Conservation (phyloP, 2,329 filamentous ascomycete species). For the Cladosporium sp. region DNA sequence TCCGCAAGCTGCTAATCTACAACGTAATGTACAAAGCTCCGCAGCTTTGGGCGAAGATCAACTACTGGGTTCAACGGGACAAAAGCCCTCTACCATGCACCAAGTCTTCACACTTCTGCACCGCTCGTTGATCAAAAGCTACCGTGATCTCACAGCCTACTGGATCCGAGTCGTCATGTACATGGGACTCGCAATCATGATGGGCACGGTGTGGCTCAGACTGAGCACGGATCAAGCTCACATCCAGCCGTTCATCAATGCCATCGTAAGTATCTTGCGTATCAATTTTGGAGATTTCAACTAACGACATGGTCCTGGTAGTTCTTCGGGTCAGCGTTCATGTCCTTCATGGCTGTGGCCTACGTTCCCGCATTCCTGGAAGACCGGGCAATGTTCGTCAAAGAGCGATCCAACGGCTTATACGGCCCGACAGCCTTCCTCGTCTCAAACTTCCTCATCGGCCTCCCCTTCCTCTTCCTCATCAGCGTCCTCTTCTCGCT, state of each 20-base stretch:
- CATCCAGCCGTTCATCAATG: conserved; percentile 78
- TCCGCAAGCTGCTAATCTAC: background rate
- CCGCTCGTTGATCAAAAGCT: conserved; percentile 76
- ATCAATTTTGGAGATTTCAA: background rate
- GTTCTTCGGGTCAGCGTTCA: conserved; percentile 51
- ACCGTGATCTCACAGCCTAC: conserved; percentile 78
- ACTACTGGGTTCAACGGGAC: conserved; percentile 32
- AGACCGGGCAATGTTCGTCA: conserved; percentile 67
- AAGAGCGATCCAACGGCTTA: conserved; percentile 77
- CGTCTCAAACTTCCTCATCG: conserved; percentile 76
- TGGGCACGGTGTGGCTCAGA: conserved; percentile 84
- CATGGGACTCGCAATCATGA: conserved; percentile 72
- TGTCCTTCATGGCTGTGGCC: conserved; percentile 60
- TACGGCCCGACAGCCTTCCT: conserved; percentile 72
- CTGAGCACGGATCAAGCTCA: conserved; percentile 65
- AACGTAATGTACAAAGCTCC: conserved; percentile 10
- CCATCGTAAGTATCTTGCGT: conserved; percentile 49
- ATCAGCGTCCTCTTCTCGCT: conserved; percentile 73
- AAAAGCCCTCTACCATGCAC: background rate
- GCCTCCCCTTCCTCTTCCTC: conserved; percentile 74
- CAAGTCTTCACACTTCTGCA: conserved; percentile 63
- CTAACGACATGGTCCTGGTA: conserved; percentile 2
- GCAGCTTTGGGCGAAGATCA: background rate
- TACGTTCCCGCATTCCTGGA: conserved; percentile 82
- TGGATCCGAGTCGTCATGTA: conserved; percentile 81